Base-by-base conservation (phyloP, 73 alveolate species). In the Blepharisma stoltei region DNA sequence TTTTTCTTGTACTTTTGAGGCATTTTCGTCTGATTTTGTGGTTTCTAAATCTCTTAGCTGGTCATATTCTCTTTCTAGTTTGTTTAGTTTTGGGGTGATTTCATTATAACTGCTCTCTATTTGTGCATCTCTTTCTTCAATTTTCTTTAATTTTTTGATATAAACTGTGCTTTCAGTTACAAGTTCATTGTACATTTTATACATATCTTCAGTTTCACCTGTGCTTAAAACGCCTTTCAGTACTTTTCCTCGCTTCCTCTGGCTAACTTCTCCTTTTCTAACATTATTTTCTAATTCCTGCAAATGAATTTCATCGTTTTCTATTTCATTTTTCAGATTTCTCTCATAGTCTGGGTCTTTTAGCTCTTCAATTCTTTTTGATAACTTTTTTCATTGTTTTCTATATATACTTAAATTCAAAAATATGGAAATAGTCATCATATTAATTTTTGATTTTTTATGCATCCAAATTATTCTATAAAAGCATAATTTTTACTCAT, bases 401-500 rank as follows among this genome's bases (percentile, higher is more conserved):
- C 73, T 60, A 38, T n/a, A n/a, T n/a, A n/a, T n/a, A n/a, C n/a
- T n/a, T n/a, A n/a, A n/a, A n/a, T n/a, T n/a, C n/a, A n/a, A n/a
- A n/a, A n/a, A n/a, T n/a, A n/a, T n/a, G n/a, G n/a, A n/a, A n/a
- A n/a, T n/a, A n/a, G n/a, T n/a, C n/a, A n/a, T n/a, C n/a, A n/a
- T n/a, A n/a, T n/a, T n/a, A n/a, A n/a, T n/a, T n/a, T n/a, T n/a
- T n/a, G n/a, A n/a, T n/a, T n/a, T n/a, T n/a, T n/a, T n/a, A n/a
- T n/a, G n/a, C n/a, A n/a, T n/a, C n/a, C n/a, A n/a, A n/a, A n/a
- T n/a, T n/a, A n/a, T n/a, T n/a, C n/a, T n/a, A n/a, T n/a, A n/a
- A n/a, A n/a, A n/a, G n/a, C 45, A 14, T 60, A 60, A 20, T 60
- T 14, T 14, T 60, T 60, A 60, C 73, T 60, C 73, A 25, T 60